These are phyloP conservation scores for Cytospora paraplurivora DNA, from an alignment of 2,329 filamentous ascomycete species.

Conservation along the genomic window DNA sequence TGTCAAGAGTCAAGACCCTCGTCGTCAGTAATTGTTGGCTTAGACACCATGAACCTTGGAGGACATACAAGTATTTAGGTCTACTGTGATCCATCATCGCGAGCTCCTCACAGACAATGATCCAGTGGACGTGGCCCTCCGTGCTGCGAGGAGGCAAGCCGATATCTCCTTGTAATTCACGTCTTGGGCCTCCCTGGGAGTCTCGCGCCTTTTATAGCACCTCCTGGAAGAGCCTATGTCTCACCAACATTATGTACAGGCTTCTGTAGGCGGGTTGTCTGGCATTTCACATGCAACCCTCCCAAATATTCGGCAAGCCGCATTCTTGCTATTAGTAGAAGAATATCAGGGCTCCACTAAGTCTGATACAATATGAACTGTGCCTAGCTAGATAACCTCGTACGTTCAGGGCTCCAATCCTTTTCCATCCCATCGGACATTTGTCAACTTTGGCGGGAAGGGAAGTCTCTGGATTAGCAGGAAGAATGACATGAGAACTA, in stretches of 20 bases:
- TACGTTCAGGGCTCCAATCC: too few species aligned
- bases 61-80: conserved; percentile 2
- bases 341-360: too few species aligned
- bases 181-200: not conserved
- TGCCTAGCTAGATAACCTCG: too few species aligned
- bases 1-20: conserved; percentile 8
- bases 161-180: conserved; percentile 12
- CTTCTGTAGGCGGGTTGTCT: not conserved
- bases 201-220: conserved; percentile 11
- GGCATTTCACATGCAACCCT: conserved; percentile 4
- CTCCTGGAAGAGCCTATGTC: conserved; percentile 19
- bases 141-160: not conserved
- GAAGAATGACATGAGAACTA: too few species aligned
- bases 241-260: not conserved
- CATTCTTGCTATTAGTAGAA: not conserved
- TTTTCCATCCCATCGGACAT: too few species aligned
- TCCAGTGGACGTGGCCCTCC: not conserved
- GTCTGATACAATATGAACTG: too few species aligned
- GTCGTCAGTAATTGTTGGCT: conserved; percentile 5
- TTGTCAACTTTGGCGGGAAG: too few species aligned
- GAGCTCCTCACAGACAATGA: not conserved
- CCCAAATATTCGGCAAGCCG: conserved; percentile 1
- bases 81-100: conserved; percentile 12
- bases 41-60: not conserved
- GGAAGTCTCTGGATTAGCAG: too few species aligned